Conservation (phyloP, 305 asterid genomes). For the Solanum hybrid region DNA sequence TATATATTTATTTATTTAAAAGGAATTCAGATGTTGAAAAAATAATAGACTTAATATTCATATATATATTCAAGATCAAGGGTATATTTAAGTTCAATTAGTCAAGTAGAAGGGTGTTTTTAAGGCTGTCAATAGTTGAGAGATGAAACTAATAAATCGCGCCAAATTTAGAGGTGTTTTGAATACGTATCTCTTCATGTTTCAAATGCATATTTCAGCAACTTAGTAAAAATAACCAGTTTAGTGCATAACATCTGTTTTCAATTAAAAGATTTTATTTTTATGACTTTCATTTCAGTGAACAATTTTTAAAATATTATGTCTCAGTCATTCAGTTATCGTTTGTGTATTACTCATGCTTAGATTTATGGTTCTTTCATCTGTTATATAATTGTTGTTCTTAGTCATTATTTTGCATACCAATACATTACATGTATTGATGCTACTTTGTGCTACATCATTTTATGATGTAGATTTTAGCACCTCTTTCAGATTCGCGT, state of each 20-base stretch:
- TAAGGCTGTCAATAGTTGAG: too few relatives aligned
- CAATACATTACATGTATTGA: not conserved
- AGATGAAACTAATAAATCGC: too few relatives aligned
- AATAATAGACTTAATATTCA: not conserved
- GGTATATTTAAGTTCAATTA: too few relatives aligned
- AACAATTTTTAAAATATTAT: too few relatives aligned
- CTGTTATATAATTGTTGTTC: not conserved
- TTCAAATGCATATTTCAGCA: not conserved
- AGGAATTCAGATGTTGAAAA: not conserved
- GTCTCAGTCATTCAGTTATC: not conserved
- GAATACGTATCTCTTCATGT: not conserved
- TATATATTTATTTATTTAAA: too few relatives aligned
- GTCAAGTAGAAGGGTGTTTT: not conserved
- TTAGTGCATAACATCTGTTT: not conserved
- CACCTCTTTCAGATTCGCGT: not conserved
- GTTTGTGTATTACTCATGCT: not conserved
- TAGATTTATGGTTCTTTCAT: not conserved
- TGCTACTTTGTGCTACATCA: not conserved
- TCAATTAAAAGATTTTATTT: too few relatives aligned
- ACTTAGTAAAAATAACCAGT: not conserved
- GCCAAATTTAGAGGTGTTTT: not conserved
- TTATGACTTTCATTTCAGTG: not conserved
- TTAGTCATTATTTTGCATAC: not conserved
- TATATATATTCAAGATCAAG: too few relatives aligned
- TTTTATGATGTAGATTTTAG: not conserved